These are phyloP conservation scores for Tylopilus vinaceipallidus DNA, from an alignment of 768 basidiomycete genomes.

Conservation along the genomic window DNA sequence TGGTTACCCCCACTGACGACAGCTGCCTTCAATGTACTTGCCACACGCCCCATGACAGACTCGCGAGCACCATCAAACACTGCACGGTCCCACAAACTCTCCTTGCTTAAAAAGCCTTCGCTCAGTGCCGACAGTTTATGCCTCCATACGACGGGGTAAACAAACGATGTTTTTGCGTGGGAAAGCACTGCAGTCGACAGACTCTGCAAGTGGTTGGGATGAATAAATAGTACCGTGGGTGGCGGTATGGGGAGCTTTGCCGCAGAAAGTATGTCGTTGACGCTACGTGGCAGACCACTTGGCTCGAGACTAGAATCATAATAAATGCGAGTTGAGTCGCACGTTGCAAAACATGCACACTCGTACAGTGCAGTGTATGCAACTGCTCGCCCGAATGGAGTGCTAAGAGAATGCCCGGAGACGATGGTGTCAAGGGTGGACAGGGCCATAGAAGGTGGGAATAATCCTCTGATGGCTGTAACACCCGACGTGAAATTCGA, in stretches of 20 bases:
- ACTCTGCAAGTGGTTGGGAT: slow-evolving; percentile 57
- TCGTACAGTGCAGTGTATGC: slow-evolving; percentile 79
- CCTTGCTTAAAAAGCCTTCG: slow-evolving; percentile 75
- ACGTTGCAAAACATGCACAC: slow-evolving; percentile 68
- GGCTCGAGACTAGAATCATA: slow-evolving; percentile 24
- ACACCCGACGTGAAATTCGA: slow-evolving; percentile 88
- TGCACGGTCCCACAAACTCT: slow-evolving; percentile 81
- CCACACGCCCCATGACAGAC: slow-evolving; percentile 56
- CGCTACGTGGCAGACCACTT: slow-evolving; percentile 26
- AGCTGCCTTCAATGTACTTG: slow-evolving; percentile 61
- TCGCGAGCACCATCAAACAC: slow-evolving; percentile 70
- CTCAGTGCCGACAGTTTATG: slow-evolving; percentile 70
- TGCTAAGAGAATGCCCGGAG: slow-evolving; percentile 70
- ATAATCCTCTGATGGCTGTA: slow-evolving; percentile 70
- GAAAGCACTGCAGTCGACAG: slow-evolving; percentile 53
- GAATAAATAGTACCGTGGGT: slow-evolving; percentile 78
- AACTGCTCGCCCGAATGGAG: slow-evolving; percentile 76
- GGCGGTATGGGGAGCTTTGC: slow-evolving; percentile 59
- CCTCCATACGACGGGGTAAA: slow-evolving; percentile 66
- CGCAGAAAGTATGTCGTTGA: slow-evolving; percentile 48
- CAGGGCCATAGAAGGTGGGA: slow-evolving; percentile 69
- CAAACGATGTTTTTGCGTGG: slow-evolving; percentile 49
- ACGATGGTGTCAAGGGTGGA: slow-evolving; percentile 75
- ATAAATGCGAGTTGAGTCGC: slow-evolving; percentile 55
- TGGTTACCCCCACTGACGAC: slow-evolving; percentile 70